Conservation (phyloP, 352 stramenopile species). For the Phytophthora fragariaefolia region DNA sequence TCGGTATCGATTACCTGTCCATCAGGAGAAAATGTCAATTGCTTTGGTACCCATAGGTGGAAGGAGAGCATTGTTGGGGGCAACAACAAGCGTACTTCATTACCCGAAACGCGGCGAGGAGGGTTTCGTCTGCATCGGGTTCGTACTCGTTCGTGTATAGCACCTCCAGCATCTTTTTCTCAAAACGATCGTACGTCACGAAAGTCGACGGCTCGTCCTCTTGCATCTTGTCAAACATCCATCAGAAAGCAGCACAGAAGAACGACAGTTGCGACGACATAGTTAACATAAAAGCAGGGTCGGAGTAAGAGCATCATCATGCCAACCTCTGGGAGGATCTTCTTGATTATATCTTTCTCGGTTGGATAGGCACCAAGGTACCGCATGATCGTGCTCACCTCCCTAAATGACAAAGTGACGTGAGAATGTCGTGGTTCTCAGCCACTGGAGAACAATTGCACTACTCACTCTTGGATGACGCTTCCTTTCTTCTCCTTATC, state of each 20-base stretch:
- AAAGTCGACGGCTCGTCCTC: constrained; percentile 91
- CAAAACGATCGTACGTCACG: constrained; percentile 91
- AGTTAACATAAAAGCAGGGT: too few species aligned
- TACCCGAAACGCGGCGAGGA: constrained; percentile 83
- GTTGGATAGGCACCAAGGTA: constrained; percentile 91
- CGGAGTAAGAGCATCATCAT: neutral
- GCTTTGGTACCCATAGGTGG: neutral
- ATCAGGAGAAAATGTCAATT: neutral
- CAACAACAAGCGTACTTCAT: neutral
- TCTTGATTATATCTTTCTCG: constrained; percentile 92
- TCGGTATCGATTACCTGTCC: constrained; percentile 70
- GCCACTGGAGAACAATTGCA: neutral
- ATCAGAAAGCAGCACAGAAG: neutral
- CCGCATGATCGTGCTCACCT: constrained; percentile 92
- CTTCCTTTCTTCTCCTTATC: constrained; percentile 92
- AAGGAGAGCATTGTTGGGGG: neutral
- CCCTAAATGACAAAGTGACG: constrained; percentile 37
- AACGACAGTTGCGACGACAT: too few species aligned
- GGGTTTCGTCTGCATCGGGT: constrained; percentile 86
- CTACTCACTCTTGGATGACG: constrained; percentile 81
- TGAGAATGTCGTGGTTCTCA: neutral
- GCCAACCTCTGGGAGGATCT: constrained; percentile 87
- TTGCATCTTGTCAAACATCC: constrained; percentile 72
- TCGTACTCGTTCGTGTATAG: constrained; percentile 90
- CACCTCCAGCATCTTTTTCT: constrained; percentile 94